Evolutionary conservation across 495 filamentous ascomycete species (phyloP).

Genomic region (Penicillium coffeae): DNA sequence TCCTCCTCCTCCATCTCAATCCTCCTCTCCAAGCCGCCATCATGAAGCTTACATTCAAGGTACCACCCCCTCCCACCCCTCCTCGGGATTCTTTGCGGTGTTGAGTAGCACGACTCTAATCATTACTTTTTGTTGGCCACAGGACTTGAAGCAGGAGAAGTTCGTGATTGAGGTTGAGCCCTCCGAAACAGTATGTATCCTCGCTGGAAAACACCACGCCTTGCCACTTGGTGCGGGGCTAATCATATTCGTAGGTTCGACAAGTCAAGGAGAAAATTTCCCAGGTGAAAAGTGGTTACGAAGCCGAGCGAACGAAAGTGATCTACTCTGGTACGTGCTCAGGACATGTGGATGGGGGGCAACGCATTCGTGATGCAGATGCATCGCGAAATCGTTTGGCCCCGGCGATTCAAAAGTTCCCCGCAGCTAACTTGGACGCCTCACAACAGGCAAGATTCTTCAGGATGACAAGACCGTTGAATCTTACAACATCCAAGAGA

Average conservation of each 20-base stretch:
- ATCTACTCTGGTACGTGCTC: conserved; percentile 80
- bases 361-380: no score
- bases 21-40: conserved; percentile 29
- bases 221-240: conserved; percentile 29
- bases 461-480: conserved; percentile 95
- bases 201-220: conserved; percentile 3
- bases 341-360: not conserved
- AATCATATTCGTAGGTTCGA: conserved; percentile 60
- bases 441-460: conserved; percentile 82
- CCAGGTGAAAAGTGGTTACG: conserved; percentile 80
- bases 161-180: conserved; percentile 93
- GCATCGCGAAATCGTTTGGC: no score
- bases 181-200: conserved; percentile 69
- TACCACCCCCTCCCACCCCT: conserved; percentile 18
- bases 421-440: not conserved
- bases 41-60: conserved; percentile 87
- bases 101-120: no score
- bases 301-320: conserved; percentile 80
- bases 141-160: conserved; percentile 98
- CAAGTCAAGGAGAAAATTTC: conserved; percentile 87
- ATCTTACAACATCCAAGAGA: conserved; percentile 97
- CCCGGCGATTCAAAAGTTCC: not conserved
- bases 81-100: conserved; percentile 19
- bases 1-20: conserved; percentile 7
- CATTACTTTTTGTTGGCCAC: conserved; percentile 3